Conservation (phyloP, 306 rosid species). For the Pyrus bretschneideri region DNA sequence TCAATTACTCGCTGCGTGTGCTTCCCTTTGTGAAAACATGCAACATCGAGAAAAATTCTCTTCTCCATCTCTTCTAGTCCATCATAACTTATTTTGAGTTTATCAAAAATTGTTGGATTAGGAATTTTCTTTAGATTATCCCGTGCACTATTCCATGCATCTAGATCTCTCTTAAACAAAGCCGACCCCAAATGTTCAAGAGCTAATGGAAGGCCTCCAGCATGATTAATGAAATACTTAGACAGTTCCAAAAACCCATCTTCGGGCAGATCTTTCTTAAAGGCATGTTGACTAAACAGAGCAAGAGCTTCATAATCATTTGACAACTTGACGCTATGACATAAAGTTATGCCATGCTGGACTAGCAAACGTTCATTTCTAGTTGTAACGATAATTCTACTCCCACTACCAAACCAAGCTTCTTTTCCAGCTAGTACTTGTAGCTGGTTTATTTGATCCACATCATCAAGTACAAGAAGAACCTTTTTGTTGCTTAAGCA, state of each 20-base stretch:
- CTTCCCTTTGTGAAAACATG: constrained; percentile 15
- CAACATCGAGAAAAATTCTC: neutral
- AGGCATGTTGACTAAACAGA: too few species aligned
- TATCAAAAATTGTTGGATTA: neutral
- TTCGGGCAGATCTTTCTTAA: too few species aligned
- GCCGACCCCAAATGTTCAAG: neutral
- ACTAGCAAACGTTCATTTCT: constrained; percentile 18
- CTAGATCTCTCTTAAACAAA: neutral
- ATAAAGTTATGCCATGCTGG: neutral
- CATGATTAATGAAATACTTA: neutral
- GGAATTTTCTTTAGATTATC: constrained; percentile 2
- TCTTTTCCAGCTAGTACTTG: constrained; percentile 17
- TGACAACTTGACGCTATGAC: too few species aligned
- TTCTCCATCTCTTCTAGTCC: constrained; percentile 16
- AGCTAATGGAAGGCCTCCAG: neutral
- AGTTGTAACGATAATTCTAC: constrained; percentile 31
- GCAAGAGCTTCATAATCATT: neutral
- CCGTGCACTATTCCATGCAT: neutral
- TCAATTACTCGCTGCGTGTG: neutral
- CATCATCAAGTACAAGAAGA: constrained; percentile 18
- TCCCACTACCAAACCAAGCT: constrained; percentile 22
- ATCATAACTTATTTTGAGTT: constrained; percentile 29
- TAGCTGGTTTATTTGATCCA: constrained; percentile 25
- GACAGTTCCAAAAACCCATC: neutral
- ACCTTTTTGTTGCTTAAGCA: constrained; percentile 22